Evolutionary conservation across 306 rosid genomes (phyloP).

Genomic region (Morella rubra): DNA sequence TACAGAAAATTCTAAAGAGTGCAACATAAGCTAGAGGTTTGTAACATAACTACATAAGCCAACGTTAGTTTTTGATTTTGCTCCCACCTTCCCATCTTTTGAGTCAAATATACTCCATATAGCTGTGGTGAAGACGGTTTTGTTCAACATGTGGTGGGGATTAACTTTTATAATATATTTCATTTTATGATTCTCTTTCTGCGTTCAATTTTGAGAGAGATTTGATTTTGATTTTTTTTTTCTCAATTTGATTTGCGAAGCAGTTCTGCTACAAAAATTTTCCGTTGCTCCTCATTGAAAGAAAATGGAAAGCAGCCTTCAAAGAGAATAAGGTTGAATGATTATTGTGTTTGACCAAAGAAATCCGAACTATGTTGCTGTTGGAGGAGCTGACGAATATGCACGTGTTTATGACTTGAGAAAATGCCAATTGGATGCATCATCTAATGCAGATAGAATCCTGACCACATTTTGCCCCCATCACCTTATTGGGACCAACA

Average conservation of each 20-base stretch:
- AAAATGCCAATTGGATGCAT: conserved; percentile 14
- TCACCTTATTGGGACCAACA: conserved; percentile 19
- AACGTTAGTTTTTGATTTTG: too few relatives aligned
- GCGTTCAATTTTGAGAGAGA: conserved; percentile 25
- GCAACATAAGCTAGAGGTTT: too few relatives aligned
- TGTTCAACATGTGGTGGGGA: conserved; percentile 65
- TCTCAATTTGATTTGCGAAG: conserved; percentile 67
- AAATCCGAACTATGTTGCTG: conserved; percentile 4
- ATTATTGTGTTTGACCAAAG: conserved; percentile 57
- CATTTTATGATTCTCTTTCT: conserved; percentile 32
- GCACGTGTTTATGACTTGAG: too few relatives aligned
- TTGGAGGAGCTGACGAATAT: too few relatives aligned
- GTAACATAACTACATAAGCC: too few relatives aligned
- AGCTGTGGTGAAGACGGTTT: conserved; percentile 67
- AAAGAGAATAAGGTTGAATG: conserved; percentile 38
- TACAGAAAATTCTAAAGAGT: conserved; percentile 35
- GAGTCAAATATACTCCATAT: too few relatives aligned
- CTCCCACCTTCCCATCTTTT: too few relatives aligned
- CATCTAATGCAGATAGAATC: conserved; percentile 39
- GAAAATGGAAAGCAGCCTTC: conserved; percentile 36
- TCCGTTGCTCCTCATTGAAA: conserved; percentile 40
- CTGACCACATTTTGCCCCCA: conserved; percentile 36
- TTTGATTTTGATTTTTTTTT: conserved; percentile 36
- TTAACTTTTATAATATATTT: conserved; percentile 27
- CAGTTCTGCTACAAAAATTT: conserved; percentile 46